A percentile compares a stretch with the other conserved stretches of the same genome.
These are phyloP conservation scores for Skeletonema tropicum DNA, from an alignment of 108 stramenopile genomes.

Conservation along the genomic window DNA sequence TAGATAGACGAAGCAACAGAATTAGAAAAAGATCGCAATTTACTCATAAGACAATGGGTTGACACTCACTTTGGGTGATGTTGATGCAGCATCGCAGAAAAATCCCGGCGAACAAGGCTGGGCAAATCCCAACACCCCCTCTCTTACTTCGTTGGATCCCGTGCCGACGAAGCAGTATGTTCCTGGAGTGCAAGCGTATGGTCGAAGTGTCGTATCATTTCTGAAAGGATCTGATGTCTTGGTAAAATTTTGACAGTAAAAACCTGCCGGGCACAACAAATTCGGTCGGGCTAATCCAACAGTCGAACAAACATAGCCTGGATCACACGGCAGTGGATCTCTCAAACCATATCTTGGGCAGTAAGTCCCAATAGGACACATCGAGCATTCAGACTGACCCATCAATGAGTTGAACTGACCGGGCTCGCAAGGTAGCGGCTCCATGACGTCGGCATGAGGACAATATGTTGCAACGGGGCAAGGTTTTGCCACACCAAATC, in stretches of 20 bases:
- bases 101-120: slow-evolving; percentile 81
- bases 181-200: slow-evolving; percentile 71
- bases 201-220: slow-evolving; percentile 65
- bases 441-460: slow-evolving; percentile 70
- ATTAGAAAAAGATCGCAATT: background rate
- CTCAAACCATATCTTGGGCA: slow-evolving; percentile 73
- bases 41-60: background rate
- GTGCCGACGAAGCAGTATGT: slow-evolving; percentile 89
- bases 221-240: slow-evolving; percentile 68
- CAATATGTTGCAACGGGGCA: slow-evolving; percentile 82
- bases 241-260: slow-evolving; percentile 85
- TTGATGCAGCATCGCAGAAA: slow-evolving; percentile 75
- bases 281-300: slow-evolving; percentile 72
- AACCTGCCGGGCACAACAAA: slow-evolving; percentile 71
- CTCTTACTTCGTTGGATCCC: slow-evolving; percentile 63
- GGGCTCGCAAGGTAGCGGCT: slow-evolving; percentile 78
- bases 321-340: slow-evolving; percentile 78
- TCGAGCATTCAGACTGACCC: slow-evolving; percentile 76
- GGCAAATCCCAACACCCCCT: slow-evolving; percentile 65
- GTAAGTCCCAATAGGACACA: slow-evolving; percentile 77
- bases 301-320: slow-evolving; percentile 67
- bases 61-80: slow-evolving; percentile 11
- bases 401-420: slow-evolving; percentile 75
- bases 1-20: background rate
- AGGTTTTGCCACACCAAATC: slow-evolving; percentile 47